These are phyloP conservation scores for Coemansia sp. DNA, from an alignment of 192 early-diverging fungal species.

Conservation along the genomic window DNA sequence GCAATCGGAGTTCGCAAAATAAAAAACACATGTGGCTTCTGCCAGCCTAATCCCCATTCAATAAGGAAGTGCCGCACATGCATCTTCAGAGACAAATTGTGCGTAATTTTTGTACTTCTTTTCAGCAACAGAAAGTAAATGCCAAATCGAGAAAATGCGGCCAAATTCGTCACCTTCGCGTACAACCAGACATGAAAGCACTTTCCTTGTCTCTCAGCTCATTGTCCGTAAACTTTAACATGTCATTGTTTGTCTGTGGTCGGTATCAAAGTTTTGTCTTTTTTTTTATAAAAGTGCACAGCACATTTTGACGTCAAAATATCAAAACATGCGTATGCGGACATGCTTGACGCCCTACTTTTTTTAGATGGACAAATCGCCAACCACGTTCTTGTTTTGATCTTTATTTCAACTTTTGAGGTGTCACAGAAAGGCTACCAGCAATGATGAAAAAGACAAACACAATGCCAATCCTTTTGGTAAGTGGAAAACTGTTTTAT, in stretches of 20 bases:
- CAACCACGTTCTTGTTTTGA: conserved; percentile 9
- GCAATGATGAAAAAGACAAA: too few species aligned
- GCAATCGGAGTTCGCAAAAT: neutral
- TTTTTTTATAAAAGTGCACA: neutral
- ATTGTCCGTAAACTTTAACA: neutral
- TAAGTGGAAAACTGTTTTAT: neutral
- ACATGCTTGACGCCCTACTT: neutral
- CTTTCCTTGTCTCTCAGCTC: neutral
- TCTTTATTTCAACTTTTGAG: neutral
- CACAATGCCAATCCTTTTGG: neutral
- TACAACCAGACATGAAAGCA: neutral
- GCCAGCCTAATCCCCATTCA: too few species aligned
- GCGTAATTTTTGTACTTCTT: too few species aligned
- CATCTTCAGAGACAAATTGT: too few species aligned
- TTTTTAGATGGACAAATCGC: neutral
- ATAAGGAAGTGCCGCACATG: too few species aligned
- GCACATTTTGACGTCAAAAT: neutral
- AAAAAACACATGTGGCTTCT: neutral
- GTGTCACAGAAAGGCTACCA: too few species aligned
- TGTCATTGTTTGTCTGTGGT: neutral
- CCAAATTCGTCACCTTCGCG: neutral
- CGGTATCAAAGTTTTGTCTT: neutral
- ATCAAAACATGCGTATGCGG: neutral
- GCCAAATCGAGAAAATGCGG: too few species aligned
- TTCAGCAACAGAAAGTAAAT: too few species aligned